Evolutionary conservation across 2,329 filamentous ascomycete genomes (phyloP).

Genomic region (Pseudogymnoascus sp.): DNA sequence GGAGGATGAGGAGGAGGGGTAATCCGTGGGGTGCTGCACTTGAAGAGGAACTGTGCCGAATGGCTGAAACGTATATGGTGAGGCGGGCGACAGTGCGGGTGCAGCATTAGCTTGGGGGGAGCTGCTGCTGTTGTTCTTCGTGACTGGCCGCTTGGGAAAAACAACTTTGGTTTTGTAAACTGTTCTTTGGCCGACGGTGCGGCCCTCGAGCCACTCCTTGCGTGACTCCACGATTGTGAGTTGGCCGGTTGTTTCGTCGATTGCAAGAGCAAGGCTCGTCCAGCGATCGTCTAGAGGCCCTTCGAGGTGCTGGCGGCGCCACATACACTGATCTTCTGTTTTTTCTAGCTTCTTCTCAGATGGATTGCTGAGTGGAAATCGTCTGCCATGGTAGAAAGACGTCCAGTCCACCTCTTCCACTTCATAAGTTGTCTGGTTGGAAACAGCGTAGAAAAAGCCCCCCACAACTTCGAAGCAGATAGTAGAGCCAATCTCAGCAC

Average conservation of each 20-base stretch:
- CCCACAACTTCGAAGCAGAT: constrained; percentile 67
- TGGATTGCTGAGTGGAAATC: constrained; percentile 50
- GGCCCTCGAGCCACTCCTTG: constrained; percentile 56
- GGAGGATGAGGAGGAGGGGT: not conserved
- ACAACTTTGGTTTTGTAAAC: constrained; percentile 55
- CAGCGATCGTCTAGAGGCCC: constrained; percentile 69
- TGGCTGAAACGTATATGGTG: not conserved
- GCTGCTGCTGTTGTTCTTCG: not conserved
- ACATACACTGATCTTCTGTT: constrained; percentile 44
- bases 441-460: constrained; percentile 61
- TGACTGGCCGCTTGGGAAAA: constrained; percentile 30
- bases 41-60: not conserved
- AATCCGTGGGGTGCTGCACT: not conserved
- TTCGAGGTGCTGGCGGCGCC: constrained; percentile 60
- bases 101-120: not conserved
- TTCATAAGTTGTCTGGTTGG: constrained; percentile 56
- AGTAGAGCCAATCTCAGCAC: constrained; percentile 57
- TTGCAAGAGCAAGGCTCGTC: constrained; percentile 57
- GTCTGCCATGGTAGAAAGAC: constrained; percentile 61
- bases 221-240: constrained; percentile 60
- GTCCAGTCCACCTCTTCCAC: constrained; percentile 59
- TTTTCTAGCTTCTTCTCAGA: constrained; percentile 33
- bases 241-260: constrained; percentile 50
- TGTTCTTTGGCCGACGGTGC: constrained; percentile 53
- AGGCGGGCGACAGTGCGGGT: not conserved